A percentile compares a stretch with the other conserved stretches of the same genome.
Conservation (phyloP, 306 rosid genomes). For the Citrullus mucosospermus region DNA sequence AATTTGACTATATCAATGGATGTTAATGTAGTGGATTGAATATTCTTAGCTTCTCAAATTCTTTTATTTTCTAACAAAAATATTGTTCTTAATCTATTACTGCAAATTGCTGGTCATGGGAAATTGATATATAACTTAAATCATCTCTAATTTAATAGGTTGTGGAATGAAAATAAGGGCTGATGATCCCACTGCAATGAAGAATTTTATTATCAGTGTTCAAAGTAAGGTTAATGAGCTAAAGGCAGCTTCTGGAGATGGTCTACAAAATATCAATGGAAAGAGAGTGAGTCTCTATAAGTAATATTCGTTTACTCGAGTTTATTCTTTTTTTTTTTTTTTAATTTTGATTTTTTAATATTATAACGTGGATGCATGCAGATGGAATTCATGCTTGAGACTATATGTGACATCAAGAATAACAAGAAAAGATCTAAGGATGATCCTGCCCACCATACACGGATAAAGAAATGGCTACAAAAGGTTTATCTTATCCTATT, state of each 20-base stretch:
- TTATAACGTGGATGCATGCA: slow-evolving; percentile 22
- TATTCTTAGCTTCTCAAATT: background rate
- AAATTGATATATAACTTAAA: background rate
- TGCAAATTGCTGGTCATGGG: background rate
- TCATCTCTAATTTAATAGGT: slow-evolving; percentile 27
- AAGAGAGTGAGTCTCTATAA: slow-evolving; percentile 51
- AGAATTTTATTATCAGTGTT: slow-evolving; percentile 52
- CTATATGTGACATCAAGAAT: slow-evolving; percentile 87
- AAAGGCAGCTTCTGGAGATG: slow-evolving; percentile 42
- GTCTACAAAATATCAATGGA: slow-evolving; percentile 29
- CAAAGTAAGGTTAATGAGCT: slow-evolving; percentile 61
- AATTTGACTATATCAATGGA: background rate
- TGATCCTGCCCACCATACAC: slow-evolving; percentile 55
- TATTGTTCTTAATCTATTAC: background rate
- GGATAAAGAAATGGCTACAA: slow-evolving; percentile 84
- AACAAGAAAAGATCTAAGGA: slow-evolving; percentile 76
- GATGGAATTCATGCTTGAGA: slow-evolving; percentile 99
- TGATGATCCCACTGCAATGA: slow-evolving; percentile 85
- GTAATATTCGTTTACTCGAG: background rate
- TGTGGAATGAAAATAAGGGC: slow-evolving; percentile 97
- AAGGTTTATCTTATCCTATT: slow-evolving; percentile 35
- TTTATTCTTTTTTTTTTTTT: background rate
- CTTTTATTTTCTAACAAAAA: background rate
- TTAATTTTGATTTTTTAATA: slow-evolving; percentile 4
- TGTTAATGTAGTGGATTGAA: background rate